phyloP scores from a whole-genome alignment of 371 early-diverging fungal genomes.

The Blakeslea trispora region DNA sequence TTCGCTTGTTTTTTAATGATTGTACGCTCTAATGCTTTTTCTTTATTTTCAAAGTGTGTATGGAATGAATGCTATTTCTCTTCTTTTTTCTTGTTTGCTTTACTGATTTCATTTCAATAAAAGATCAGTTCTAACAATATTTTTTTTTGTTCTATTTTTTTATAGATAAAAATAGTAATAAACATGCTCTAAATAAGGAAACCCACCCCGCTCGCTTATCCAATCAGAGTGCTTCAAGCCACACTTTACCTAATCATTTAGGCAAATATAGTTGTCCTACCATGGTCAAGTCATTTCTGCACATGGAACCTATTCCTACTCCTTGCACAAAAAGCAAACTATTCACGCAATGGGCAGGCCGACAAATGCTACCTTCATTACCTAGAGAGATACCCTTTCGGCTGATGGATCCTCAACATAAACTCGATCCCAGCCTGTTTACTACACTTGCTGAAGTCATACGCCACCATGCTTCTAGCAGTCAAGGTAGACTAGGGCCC shows the following conservation, averaged over 20 bases:
- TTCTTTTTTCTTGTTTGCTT: neutral
- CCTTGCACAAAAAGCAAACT: slow-evolving; percentile 13
- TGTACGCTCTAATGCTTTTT: too few species aligned
- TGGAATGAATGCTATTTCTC: neutral
- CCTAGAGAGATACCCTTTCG: slow-evolving; percentile 35
- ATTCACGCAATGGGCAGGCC: slow-evolving; percentile 33
- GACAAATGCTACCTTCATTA: slow-evolving; percentile 37
- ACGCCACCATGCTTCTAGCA: slow-evolving; percentile 49
- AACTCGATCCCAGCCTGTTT: slow-evolving; percentile 41
- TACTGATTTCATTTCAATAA: slow-evolving; percentile 1
- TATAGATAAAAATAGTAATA: slow-evolving; percentile 1
- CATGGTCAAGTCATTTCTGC: slow-evolving; percentile 34
- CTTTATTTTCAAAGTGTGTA: too few species aligned
- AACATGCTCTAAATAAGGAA: slow-evolving; percentile 7
- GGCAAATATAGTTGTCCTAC: slow-evolving; percentile 30
- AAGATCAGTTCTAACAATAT: too few species aligned
- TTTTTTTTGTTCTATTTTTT: neutral
- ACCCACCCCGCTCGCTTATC: slow-evolving; percentile 32
- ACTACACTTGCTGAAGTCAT: slow-evolving; percentile 55
- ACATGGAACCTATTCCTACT: slow-evolving; percentile 27
- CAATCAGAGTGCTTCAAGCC: slow-evolving; percentile 1
- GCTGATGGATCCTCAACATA: slow-evolving; percentile 23
- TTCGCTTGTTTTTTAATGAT: too few species aligned
- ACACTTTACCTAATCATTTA: too few species aligned
- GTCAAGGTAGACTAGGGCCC: slow-evolving; percentile 41